phyloP scores from a whole-genome alignment of 2,329 filamentous ascomycete species.

The Tympanopsis confertula region DNA sequence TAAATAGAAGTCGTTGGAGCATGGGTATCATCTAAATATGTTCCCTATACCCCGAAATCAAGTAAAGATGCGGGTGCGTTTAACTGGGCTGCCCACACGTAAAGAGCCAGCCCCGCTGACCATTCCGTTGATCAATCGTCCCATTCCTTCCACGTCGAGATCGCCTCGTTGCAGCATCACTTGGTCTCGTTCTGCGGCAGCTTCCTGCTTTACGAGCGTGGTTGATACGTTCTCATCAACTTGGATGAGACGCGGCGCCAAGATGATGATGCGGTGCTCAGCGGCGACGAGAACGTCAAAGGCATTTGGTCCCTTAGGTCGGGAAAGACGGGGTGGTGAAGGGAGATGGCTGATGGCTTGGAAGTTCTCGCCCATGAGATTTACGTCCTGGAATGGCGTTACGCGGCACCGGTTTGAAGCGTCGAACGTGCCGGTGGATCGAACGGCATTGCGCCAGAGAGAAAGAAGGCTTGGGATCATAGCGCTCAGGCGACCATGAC shows the following conservation, averaged over 20 bases:
- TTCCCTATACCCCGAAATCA: constrained; percentile 7
- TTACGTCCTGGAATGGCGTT: constrained; percentile 21
- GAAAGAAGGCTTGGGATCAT: constrained; percentile 27
- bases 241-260: constrained; percentile 16
- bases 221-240: background rate
- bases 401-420: constrained; percentile 23
- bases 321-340: constrained; percentile 10
- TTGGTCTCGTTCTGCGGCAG: constrained; percentile 16
- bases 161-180: constrained; percentile 25
- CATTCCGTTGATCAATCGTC: constrained; percentile 29
- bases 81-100: constrained; percentile 20
- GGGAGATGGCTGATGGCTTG: constrained; percentile 23
- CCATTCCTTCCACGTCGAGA: constrained; percentile 32
- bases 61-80: constrained; percentile 20
- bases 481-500: constrained; percentile 24
- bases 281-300: constrained; percentile 23
- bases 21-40: too few relatives aligned
- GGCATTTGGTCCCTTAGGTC: constrained; percentile 7
- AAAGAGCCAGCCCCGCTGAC: constrained; percentile 14
- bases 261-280: constrained; percentile 24
- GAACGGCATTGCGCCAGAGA: constrained; percentile 26
- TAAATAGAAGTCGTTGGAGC: too few relatives aligned
- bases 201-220: constrained; percentile 1
- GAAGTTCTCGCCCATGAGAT: constrained; percentile 24
- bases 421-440: constrained; percentile 22